Percentiles rank a stretch among this genome's conserved stretches.
Conservation (phyloP, 352 stramenopile genomes). For the Phytopythium ostracodes region DNA sequence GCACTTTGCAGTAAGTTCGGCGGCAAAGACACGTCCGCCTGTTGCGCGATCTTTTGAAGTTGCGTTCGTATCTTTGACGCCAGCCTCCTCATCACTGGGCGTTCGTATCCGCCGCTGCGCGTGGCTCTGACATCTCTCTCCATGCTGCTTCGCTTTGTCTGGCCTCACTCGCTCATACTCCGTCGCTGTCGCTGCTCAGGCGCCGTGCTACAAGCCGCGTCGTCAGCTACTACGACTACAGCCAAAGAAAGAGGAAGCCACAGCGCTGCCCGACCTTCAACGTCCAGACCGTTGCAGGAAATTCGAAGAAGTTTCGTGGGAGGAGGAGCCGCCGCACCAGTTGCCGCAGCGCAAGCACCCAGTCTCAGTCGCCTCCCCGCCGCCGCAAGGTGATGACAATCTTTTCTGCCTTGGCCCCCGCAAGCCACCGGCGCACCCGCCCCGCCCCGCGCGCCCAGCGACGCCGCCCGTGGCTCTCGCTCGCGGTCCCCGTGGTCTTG, state of each 20-base stretch:
- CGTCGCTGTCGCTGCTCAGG: no score
- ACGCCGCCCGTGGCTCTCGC: constrained; percentile 19
- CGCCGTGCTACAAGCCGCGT: no score
- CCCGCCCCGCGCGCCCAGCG: constrained; percentile 2
- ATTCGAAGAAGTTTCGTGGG: no score
- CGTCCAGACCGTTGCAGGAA: no score
- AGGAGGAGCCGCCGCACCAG: no score
- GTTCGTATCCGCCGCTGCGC: background rate
- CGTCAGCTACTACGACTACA: no score
- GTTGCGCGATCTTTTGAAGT: background rate
- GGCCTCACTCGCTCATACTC: no score
- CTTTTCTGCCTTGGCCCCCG: constrained; percentile 20
- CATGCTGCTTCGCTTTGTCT: no score
- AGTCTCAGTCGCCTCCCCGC: background rate
- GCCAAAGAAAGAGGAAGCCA: no score
- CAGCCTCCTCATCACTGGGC: background rate
- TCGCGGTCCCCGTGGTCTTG: constrained; percentile 25
- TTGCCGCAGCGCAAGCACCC: no score
- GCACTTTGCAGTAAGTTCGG: background rate
- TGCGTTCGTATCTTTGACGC: background rate
- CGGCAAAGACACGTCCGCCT: background rate
- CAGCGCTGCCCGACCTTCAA: no score
- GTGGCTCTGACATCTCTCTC: background rate
- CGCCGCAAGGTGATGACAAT: constrained; percentile 22
- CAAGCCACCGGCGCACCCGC: constrained; percentile 12